phyloP scores from a whole-genome alignment of 257 asterid species.

The Petunia axillaris region DNA sequence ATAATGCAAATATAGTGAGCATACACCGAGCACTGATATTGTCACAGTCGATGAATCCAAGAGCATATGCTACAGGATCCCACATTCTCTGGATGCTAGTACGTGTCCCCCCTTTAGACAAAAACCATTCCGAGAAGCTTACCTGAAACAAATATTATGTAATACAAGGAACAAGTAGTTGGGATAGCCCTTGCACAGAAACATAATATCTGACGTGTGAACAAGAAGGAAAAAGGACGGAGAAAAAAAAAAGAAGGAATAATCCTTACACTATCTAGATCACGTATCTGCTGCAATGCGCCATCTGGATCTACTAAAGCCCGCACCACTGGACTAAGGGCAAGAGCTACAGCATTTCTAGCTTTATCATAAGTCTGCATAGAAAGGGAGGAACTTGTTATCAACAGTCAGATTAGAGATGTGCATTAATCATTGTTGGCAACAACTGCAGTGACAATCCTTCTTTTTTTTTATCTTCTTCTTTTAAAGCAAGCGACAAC shows the following conservation, averaged over 20 bases:
- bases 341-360: conserved; percentile 95
- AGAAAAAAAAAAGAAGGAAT: conserved; percentile 23
- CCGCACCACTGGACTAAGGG: conserved; percentile 98
- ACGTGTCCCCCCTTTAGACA: conserved; percentile 97
- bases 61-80: conserved; percentile 99
- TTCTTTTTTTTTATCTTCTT: not conserved
- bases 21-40: conserved; percentile 98
- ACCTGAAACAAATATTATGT: conserved; percentile 51
- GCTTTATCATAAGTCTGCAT: conserved; percentile 89
- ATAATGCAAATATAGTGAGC: conserved; percentile 94
- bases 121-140: conserved; percentile 97
- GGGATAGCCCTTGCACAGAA: not conserved
- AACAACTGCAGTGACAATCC: conserved; percentile 21
- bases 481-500: not conserved
- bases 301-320: conserved; percentile 99
- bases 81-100: conserved; percentile 95
- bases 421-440: not conserved
- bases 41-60: conserved; percentile 97
- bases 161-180: conserved; percentile 31
- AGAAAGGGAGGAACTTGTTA: conserved; percentile 32
- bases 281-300: conserved; percentile 77
- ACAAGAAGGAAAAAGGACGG: not conserved
- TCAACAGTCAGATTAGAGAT: conserved; percentile 19
- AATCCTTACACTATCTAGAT: conserved; percentile 71
- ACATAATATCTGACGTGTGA: not conserved